These are phyloP conservation scores for Digitaria exilis DNA, from an alignment of 202 grass and related monocot genomes.

Conservation along the genomic window DNA sequence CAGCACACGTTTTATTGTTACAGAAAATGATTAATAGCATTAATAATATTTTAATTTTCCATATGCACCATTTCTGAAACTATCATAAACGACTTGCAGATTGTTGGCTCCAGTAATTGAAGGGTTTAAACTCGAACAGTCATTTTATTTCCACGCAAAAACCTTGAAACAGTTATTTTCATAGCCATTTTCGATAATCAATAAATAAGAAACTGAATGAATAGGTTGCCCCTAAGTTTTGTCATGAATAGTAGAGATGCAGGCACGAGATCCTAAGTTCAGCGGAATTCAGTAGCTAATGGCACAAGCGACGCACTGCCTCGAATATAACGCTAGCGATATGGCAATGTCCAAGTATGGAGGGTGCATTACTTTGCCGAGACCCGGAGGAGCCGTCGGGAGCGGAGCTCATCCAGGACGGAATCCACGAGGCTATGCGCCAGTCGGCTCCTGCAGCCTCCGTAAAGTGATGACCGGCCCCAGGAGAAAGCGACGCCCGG, in stretches of 20 bases:
- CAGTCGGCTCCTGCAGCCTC: constrained; percentile 26
- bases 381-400: constrained; percentile 38
- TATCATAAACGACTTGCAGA: neutral
- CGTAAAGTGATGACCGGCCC: constrained; percentile 23
- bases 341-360: neutral
- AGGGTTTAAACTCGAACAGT: neutral
- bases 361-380: constrained; percentile 61
- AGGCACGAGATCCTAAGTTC: neutral
- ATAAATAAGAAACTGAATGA: neutral
- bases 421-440: constrained; percentile 61
- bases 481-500: constrained; percentile 32
- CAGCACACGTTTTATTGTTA: neutral
- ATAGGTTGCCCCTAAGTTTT: neutral
- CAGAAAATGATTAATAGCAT: neutral
- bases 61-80: constrained; percentile 22
- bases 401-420: constrained; percentile 69
- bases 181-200: neutral
- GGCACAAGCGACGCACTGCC: neutral
- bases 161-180: neutral
- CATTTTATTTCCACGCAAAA: neutral
- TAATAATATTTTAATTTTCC: neutral
- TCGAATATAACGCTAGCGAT: neutral
- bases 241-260: neutral
- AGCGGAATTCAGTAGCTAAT: neutral
- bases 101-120: neutral